These are phyloP conservation scores for Yamadazyma philogaea DNA, from an alignment of 805 yeast species.

Conservation along the genomic window DNA sequence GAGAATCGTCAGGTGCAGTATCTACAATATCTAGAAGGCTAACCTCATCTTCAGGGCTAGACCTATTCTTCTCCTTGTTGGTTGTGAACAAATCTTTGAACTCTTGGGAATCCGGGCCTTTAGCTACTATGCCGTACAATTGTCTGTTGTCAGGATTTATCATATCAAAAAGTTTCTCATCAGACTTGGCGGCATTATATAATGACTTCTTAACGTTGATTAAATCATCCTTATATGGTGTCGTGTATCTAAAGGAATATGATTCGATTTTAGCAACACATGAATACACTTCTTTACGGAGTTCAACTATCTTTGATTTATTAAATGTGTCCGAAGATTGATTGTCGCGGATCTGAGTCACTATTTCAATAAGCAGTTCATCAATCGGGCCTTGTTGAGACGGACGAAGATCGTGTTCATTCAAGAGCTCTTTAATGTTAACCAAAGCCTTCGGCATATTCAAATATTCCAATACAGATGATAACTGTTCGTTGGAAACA, in stretches of 20 bases:
- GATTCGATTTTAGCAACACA: constrained; percentile 35
- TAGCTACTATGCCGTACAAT: constrained; percentile 26
- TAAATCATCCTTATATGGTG: constrained; percentile 48
- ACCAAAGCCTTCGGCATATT: constrained; percentile 67
- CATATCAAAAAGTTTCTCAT: constrained; percentile 48
- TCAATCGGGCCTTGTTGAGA: constrained; percentile 3
- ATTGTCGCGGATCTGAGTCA: constrained; percentile 23
- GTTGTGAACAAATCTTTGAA: constrained; percentile 32
- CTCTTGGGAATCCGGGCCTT: constrained; percentile 42
- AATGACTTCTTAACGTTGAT: constrained; percentile 57
- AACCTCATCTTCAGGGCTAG: constrained; percentile 24
- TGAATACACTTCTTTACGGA: constrained; percentile 37
- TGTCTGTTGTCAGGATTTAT: constrained; percentile 32
- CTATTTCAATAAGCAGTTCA: constrained; percentile 11
- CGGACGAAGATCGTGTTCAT: constrained; percentile 6
- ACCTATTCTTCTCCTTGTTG: neutral
- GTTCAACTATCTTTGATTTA: constrained; percentile 23
- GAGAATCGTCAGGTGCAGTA: constrained; percentile 14
- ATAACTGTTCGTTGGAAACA: constrained; percentile 73
- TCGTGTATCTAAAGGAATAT: neutral
- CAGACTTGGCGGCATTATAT: constrained; percentile 59
- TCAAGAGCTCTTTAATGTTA: constrained; percentile 46
- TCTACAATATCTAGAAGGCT: constrained; percentile 73
- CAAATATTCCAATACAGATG: constrained; percentile 76
- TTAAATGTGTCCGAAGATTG: constrained; percentile 35